Conservation (phyloP, 768 basidiomycete genomes). For the Mycena albidolilacea region DNA sequence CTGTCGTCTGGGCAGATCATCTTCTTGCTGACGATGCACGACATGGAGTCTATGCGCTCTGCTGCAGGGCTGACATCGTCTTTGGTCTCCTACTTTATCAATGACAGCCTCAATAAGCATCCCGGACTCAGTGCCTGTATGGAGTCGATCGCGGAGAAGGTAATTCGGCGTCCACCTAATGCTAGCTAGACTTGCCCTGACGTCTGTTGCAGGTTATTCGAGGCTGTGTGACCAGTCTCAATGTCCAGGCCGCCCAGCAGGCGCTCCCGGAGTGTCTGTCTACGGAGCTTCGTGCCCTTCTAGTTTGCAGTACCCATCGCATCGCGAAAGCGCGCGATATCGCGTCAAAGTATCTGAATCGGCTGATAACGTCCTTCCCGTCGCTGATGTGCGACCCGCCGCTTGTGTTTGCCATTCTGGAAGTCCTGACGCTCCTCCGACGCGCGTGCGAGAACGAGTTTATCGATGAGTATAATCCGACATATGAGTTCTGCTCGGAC, state of each 20-base stretch:
- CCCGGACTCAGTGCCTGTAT: constrained; percentile 79
- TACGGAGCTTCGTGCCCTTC: constrained; percentile 79
- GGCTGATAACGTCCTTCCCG: constrained; percentile 91
- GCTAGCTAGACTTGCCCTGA: constrained; percentile 31
- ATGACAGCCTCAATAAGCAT: constrained; percentile 86
- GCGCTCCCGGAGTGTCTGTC: constrained; percentile 79
- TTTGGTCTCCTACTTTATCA: constrained; percentile 89
- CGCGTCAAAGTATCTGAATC: constrained; percentile 87
- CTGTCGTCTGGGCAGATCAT: constrained; percentile 88
- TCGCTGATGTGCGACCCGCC: constrained; percentile 93
- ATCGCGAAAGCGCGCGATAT: constrained; percentile 86
- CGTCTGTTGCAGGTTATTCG: constrained; percentile 75
- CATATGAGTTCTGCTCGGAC: constrained; percentile 86
- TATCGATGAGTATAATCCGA: constrained; percentile 94
- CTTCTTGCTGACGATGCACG: constrained; percentile 88
- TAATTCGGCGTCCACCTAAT: constrained; percentile 45
- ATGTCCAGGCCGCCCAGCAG: constrained; percentile 83
- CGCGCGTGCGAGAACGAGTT: constrained; percentile 93
- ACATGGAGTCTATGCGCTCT: constrained; percentile 90
- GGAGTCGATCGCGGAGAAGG: constrained; percentile 91
- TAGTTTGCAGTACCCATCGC: constrained; percentile 87
- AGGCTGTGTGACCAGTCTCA: constrained; percentile 80
- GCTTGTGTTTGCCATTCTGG: constrained; percentile 90
- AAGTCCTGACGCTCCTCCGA: constrained; percentile 91
- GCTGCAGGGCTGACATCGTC: constrained; percentile 85